A percentile compares a stretch with the other conserved stretches of the same genome.
Conservation (phyloP, 2,329 filamentous ascomycete species). For the Phialophora macrospora region DNA sequence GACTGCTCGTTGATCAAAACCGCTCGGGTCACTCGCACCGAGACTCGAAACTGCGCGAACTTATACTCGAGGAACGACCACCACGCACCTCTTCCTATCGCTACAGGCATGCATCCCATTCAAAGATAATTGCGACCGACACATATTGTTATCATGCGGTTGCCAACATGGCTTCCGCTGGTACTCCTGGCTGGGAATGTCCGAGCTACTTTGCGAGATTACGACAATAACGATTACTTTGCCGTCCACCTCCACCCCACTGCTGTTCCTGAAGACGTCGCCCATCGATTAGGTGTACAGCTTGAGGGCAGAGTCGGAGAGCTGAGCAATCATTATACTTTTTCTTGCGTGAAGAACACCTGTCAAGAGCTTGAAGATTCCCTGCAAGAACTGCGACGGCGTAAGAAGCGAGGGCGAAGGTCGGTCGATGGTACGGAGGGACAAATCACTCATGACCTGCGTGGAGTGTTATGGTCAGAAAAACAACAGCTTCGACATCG, state of each 20-base stretch:
- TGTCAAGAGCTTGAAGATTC: slow-evolving; percentile 61
- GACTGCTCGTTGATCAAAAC: background rate
- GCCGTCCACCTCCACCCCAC: slow-evolving; percentile 78
- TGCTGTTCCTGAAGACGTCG: slow-evolving; percentile 70
- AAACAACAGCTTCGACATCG: slow-evolving; percentile 72
- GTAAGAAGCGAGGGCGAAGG: slow-evolving; percentile 42
- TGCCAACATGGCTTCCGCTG: slow-evolving; percentile 50
- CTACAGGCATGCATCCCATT: slow-evolving; percentile 23
- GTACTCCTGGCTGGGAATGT: slow-evolving; percentile 54
- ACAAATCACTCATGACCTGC: slow-evolving; percentile 61
- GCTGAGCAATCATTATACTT: slow-evolving; percentile 81
- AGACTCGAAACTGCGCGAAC: background rate
- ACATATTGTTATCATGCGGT: slow-evolving; percentile 28
- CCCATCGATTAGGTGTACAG: slow-evolving; percentile 71
- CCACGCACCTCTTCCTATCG: background rate
- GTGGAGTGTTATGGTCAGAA: slow-evolving; percentile 75
- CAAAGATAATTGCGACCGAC: slow-evolving; percentile 11
- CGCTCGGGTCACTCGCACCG: slow-evolving; percentile 4
- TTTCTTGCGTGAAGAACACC: slow-evolving; percentile 67
- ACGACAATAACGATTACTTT: slow-evolving; percentile 87
- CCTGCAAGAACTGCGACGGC: slow-evolving; percentile 59
- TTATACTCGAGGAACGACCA: background rate
- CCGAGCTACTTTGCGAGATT: slow-evolving; percentile 64
- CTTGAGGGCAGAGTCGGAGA: slow-evolving; percentile 82
- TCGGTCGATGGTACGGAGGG: slow-evolving; percentile 9